Percentiles rank a stretch among this genome's conserved stretches.
phyloP scores from a whole-genome alignment of 345 rosid species.

The Eucalyptus caleyi region DNA sequence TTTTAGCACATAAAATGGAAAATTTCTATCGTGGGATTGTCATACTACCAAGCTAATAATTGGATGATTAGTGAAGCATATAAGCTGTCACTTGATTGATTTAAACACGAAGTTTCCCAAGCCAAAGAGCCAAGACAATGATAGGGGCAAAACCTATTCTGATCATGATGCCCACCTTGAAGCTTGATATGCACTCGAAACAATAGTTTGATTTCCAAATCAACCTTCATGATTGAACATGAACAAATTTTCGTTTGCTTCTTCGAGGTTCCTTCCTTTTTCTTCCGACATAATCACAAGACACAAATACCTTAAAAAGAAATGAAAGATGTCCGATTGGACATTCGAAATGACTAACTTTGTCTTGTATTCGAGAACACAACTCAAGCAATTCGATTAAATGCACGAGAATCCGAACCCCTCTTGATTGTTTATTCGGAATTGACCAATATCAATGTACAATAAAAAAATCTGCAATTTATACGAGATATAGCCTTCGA shows the following conservation, averaged over 20 bases:
- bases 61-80: too few relatives aligned
- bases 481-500: background rate
- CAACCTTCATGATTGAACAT: background rate
- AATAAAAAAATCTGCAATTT: background rate
- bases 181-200: background rate
- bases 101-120: too few relatives aligned
- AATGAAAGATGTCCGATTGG: background rate
- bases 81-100: too few relatives aligned
- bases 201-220: background rate
- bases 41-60: too few relatives aligned
- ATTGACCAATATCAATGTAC: background rate
- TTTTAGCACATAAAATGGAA: too few relatives aligned
- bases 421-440: background rate
- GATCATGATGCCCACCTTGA: background rate
- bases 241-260: background rate
- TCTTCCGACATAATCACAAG: background rate
- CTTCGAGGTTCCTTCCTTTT: background rate
- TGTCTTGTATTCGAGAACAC: background rate
- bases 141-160: background rate
- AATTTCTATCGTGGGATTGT: too few relatives aligned
- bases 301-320: background rate
- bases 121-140: too few relatives aligned
- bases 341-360: background rate
- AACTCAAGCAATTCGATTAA: rapidly evolving
- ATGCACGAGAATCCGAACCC: background rate